Conservation (phyloP, 345 rosid species). For the Dipteronia dyeriana region DNA sequence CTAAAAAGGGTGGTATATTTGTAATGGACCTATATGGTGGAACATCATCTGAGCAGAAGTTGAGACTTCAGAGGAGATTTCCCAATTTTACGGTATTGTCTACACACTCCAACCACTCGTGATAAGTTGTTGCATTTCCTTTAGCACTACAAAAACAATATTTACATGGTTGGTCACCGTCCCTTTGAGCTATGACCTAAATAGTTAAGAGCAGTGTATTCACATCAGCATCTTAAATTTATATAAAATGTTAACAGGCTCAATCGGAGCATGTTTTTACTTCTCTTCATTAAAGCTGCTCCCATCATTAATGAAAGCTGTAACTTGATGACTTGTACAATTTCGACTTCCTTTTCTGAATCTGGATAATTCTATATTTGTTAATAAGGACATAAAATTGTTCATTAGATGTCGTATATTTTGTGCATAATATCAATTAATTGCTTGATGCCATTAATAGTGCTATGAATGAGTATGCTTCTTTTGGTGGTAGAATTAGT, state of each 20-base stretch:
- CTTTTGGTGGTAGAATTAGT: not conserved
- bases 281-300: not conserved
- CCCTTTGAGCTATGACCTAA: not conserved
- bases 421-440: not conserved
- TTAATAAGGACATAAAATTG: not conserved
- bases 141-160: constrained; percentile 9
- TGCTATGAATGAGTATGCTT: not conserved
- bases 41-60: constrained; percentile 71
- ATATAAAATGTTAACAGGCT: not conserved
- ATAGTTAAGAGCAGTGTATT: not conserved
- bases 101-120: constrained; percentile 7
- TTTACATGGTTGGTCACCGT: not conserved
- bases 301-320: not conserved
- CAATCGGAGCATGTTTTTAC: not conserved
- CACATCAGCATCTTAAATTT: not conserved
- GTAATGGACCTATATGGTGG: constrained; percentile 96
- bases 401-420: not conserved
- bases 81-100: constrained; percentile 66
- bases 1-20: constrained; percentile 78
- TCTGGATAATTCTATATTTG: not conserved
- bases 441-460: not conserved
- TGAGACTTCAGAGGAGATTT: constrained; percentile 78
- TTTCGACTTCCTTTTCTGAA: not conserved
- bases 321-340: not conserved
- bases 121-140: not conserved